A percentile compares a stretch with the other conserved stretches of the same genome.
These are phyloP conservation scores for Lathyrus sativus DNA, from an alignment of 306 rosid genomes.

Conservation along the genomic window DNA sequence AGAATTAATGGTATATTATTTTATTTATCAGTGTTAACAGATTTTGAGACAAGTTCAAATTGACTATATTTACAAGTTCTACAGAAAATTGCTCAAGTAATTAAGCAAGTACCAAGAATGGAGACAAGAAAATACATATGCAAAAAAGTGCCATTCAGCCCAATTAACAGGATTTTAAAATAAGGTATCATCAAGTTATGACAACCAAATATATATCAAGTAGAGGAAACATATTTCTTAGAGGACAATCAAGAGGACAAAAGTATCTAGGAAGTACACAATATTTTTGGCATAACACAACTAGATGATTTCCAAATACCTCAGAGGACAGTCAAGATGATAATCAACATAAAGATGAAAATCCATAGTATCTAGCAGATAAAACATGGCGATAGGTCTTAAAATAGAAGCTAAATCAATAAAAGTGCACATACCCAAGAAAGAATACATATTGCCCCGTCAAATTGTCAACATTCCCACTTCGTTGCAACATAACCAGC, in stretches of 20 bases:
- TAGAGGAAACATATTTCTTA: slow-evolving; percentile 12
- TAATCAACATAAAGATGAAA: slow-evolving; percentile 2
- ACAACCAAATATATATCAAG: neutral
- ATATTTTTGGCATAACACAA: slow-evolving; percentile 2
- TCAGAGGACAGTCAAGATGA: slow-evolving; percentile 9
- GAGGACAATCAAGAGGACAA: too few relatives aligned
- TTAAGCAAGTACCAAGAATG: slow-evolving; percentile 22
- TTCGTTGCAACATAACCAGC: slow-evolving; percentile 82
- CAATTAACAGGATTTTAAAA: slow-evolving; percentile 19
- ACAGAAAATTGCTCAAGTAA: slow-evolving; percentile 4
- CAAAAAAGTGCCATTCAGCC: slow-evolving; percentile 16
- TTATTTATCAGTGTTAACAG: slow-evolving; percentile 7
- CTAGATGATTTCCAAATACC: slow-evolving; percentile 15
- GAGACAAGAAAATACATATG: slow-evolving; percentile 7
- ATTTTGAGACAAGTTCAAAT: slow-evolving; percentile 24
- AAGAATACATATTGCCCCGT: slow-evolving; percentile 85
- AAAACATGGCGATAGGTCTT: slow-evolving; percentile 22
- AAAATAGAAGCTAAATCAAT: slow-evolving; percentile 10
- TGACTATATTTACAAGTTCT: neutral
- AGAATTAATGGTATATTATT: slow-evolving; percentile 28
- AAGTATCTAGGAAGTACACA: neutral
- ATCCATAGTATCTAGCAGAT: neutral
- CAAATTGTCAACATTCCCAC: slow-evolving; percentile 95
- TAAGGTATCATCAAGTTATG: neutral
- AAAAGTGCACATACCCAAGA: slow-evolving; percentile 69